Evolutionary conservation across 208 protist species (phyloP).

Genomic region (Porcisia hertigi): DNA sequence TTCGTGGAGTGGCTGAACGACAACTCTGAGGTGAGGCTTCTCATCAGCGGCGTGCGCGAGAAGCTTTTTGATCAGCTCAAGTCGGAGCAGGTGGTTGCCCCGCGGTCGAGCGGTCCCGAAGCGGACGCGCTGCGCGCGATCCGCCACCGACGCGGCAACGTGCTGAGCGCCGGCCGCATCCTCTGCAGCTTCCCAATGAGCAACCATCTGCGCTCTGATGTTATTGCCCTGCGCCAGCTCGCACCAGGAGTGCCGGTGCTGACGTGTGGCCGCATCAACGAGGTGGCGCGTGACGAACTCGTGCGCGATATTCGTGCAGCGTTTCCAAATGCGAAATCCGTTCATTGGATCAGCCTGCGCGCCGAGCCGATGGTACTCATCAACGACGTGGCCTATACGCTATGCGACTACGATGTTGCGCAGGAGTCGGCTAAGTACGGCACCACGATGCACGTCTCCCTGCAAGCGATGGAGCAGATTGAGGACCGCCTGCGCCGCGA

Average conservation of each 20-base stretch:
- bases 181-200: conserved; percentile 72
- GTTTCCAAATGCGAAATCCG: conserved; percentile 55
- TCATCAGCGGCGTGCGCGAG: conserved; percentile 72
- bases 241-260: conserved; percentile 81
- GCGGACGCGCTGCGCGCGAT: conserved; percentile 55
- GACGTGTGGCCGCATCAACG: conserved; percentile 68
- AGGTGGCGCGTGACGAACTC: conserved; percentile 41
- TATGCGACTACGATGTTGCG: conserved; percentile 66
- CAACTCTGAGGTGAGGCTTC: conserved; percentile 66
- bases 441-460: conserved; percentile 86
- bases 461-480: conserved; percentile 83
- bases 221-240: conserved; percentile 72
- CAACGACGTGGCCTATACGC: conserved; percentile 81
- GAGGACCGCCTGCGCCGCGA: conserved; percentile 84
- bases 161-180: conserved; percentile 80
- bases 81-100: conserved; percentile 65
- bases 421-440: conserved; percentile 30
- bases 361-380: conserved; percentile 88
- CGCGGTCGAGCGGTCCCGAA: conserved; percentile 36
- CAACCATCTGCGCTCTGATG: conserved; percentile 7
- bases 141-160: conserved; percentile 70
- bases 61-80: conserved; percentile 78
- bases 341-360: conserved; percentile 85
- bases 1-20: conserved; percentile 75
- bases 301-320: conserved; percentile 48